Base-by-base conservation (phyloP, 805 yeast genomes). In the Suhomyces kilbournensis region DNA sequence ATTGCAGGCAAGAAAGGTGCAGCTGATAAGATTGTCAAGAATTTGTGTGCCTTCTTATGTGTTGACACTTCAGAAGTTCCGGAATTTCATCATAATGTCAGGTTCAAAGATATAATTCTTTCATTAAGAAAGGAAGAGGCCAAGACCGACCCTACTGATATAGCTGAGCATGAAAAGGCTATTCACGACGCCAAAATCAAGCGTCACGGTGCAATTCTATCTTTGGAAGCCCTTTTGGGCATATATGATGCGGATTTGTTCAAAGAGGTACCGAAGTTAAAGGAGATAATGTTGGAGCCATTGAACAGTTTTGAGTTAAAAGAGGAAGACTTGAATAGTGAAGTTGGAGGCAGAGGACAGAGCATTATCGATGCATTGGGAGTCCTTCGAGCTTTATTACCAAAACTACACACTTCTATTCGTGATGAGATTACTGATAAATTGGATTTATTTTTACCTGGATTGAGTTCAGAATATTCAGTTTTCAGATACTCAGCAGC, bases 11-110 rank as follows among this genome's bases (percentile, higher is more conserved):
- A 91, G 63, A 66, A 65, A n/a, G 84, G 84, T 35, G 94, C 93
- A 1, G 84, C 93, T 2, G 96, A 90, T 60, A 94, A 94, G 65
- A 87, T 96, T 57, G 82, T 90, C 44, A 93, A 90, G 66, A 94
- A 94, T 63, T 72, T 96, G 51, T 89, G 97, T 71, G 96, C 93
- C 0, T 93, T 93, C 65, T 65, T 94, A 48, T 94, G 99, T 71
- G 97, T 92, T 30, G 99, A 93, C 65, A 90, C 97, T 0, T 82
- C 94, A 3, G 97, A 92, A 64, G 97, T 93, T 30, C 99, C 99
- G 2, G 97, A 90, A 62, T 94, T 90, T 63, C 75, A 77, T 14
- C 85, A 87, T 44, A 88, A 88, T 59, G 79, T 80, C 38, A 68
- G 70, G 12, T 73, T 77, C 51, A 76, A 69, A 15, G 82, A 80